Conservation (phyloP, 768 basidiomycete genomes). For the Pilatotrama ljubarskyi region DNA sequence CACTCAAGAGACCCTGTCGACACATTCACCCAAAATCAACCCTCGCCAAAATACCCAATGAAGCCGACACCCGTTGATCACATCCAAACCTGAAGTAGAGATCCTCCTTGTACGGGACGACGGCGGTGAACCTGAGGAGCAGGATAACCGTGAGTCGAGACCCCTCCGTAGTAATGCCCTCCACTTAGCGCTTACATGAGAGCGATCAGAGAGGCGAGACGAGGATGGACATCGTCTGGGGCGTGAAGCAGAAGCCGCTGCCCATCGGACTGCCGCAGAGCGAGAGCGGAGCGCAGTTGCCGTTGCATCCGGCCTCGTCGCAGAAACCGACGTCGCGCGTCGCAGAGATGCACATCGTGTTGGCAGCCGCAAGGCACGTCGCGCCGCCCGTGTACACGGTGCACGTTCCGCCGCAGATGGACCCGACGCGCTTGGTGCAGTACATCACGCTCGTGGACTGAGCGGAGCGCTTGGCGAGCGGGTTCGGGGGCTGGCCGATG, state of each 20-base stretch:
- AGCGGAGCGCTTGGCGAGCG: slow-evolving; percentile 17
- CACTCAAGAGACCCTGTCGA: too few species aligned
- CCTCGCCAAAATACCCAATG: too few species aligned
- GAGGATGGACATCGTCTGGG: slow-evolving; percentile 32
- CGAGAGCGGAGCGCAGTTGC: slow-evolving; percentile 28
- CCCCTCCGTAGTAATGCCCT: too few species aligned
- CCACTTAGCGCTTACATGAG: too few species aligned
- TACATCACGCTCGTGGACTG: slow-evolving; percentile 31
- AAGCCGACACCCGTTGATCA: too few species aligned
- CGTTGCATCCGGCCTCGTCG: slow-evolving; percentile 24
- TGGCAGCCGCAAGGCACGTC: slow-evolving; percentile 30
- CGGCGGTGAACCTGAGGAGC: too few species aligned
- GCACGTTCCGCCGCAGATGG: slow-evolving; percentile 35
- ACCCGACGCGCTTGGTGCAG: slow-evolving; percentile 26
- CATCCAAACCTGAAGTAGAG: too few species aligned
- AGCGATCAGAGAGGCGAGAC: not conserved
- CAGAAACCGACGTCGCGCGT: slow-evolving; percentile 35
- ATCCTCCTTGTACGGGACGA: too few species aligned
- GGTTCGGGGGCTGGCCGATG: slow-evolving; percentile 26
- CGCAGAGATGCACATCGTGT: slow-evolving; percentile 34
- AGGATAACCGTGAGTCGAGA: too few species aligned
- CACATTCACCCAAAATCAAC: too few species aligned
- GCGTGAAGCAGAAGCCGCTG: slow-evolving; percentile 33
- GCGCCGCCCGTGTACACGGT: slow-evolving; percentile 33
- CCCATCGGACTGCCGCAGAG: slow-evolving; percentile 30